Conservation (phyloP, 208 protist genomes). For the Trypanosoma mega region DNA sequence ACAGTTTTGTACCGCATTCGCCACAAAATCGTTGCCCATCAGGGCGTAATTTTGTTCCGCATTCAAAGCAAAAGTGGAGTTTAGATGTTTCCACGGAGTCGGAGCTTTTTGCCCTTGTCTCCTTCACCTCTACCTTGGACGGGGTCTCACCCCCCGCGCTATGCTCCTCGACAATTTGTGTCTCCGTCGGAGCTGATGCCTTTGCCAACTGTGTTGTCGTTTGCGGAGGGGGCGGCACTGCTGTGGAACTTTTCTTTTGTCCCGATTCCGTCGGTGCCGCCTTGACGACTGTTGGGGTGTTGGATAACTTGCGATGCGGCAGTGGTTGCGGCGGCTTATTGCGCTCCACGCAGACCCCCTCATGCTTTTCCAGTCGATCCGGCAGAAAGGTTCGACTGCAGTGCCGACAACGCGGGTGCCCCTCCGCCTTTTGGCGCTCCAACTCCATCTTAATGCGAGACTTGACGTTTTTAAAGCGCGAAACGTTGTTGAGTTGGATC, state of each 20-base stretch:
- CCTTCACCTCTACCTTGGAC: neutral
- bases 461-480: conserved; percentile 73
- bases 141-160: conserved; percentile 8
- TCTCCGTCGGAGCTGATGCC: neutral
- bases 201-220: too few species aligned
- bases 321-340: conserved; percentile 28
- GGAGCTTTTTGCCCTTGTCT: neutral
- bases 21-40: conserved; percentile 54
- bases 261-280: too few species aligned
- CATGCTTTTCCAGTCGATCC: conserved; percentile 79
- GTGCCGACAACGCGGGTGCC: conserved; percentile 53
- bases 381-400: conserved; percentile 78
- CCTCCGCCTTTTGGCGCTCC: conserved; percentile 10
- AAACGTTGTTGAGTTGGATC: conserved; percentile 80
- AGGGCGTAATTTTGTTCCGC: conserved; percentile 39
- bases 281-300: too few species aligned
- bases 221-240: too few species aligned
- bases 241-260: too few species aligned
- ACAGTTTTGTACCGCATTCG: conserved; percentile 59
- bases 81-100: neutral
- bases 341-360: conserved; percentile 74
- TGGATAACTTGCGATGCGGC: too few species aligned
- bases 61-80: conserved; percentile 59
- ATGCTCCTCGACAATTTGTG: neutral
- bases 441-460: conserved; percentile 60